These are phyloP conservation scores for Dovyalis caffra DNA, from an alignment of 345 rosid species.

Conservation along the genomic window DNA sequence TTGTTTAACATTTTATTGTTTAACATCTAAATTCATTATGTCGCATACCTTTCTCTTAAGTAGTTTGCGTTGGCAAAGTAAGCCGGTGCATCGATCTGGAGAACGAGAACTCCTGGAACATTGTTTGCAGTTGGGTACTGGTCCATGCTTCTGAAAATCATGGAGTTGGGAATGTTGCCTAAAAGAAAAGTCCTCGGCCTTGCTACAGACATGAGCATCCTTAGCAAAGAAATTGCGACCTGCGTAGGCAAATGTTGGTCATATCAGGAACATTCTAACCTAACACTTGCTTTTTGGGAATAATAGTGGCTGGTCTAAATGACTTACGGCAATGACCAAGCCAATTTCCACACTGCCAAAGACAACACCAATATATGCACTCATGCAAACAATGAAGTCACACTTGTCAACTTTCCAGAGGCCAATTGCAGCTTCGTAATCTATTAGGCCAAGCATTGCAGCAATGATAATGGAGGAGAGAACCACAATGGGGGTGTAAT, in stretches of 20 bases:
- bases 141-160: slow-evolving; percentile 19
- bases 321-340: slow-evolving; percentile 27
- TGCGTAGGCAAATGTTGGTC: not conserved
- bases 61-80: slow-evolving; percentile 36
- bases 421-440: slow-evolving; percentile 26
- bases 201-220: slow-evolving; percentile 26
- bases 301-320: not conserved
- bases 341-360: slow-evolving; percentile 27
- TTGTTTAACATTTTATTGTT: not conserved
- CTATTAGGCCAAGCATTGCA: slow-evolving; percentile 35
- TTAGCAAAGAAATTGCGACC: slow-evolving; percentile 28
- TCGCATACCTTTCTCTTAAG: slow-evolving; percentile 32
- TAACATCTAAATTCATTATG: not conserved
- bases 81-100: slow-evolving; percentile 32
- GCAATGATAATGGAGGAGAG: slow-evolving; percentile 33
- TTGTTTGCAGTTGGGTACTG: slow-evolving; percentile 20
- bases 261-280: not conserved
- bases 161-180: slow-evolving; percentile 31
- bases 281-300: not conserved
- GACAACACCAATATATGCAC: slow-evolving; percentile 33
- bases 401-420: slow-evolving; percentile 44
- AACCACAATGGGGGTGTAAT: slow-evolving; percentile 30
- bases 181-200: slow-evolving; percentile 31
- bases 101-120: slow-evolving; percentile 29
- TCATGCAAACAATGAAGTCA: slow-evolving; percentile 29